Conservation (phyloP, 192 early-diverging fungal species). For the Coemansia sp. region DNA sequence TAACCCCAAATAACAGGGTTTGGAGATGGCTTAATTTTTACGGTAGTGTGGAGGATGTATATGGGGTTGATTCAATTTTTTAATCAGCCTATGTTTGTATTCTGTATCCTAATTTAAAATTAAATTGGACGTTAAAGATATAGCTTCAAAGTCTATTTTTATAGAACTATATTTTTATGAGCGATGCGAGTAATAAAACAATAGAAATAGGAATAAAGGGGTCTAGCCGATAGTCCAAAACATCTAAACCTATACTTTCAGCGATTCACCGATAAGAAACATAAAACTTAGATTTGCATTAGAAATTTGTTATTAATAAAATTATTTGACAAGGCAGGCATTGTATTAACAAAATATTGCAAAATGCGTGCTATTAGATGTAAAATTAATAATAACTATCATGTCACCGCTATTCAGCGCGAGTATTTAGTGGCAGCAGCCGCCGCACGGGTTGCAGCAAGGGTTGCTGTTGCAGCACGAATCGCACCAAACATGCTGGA, state of each 20-base stretch:
- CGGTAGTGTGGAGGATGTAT: neutral
- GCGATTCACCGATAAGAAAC: no score
- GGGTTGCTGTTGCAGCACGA: slow-evolving; percentile 54
- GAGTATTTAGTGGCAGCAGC: slow-evolving; percentile 2
- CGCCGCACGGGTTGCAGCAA: slow-evolving; percentile 24
- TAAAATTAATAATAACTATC: neutral
- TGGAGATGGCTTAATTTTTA: neutral
- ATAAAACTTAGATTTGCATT: no score
- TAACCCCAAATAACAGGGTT: neutral
- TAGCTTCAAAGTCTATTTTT: neutral
- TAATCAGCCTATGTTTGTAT: neutral
- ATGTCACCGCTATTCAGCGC: neutral
- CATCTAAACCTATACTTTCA: no score
- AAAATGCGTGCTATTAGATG: neutral
- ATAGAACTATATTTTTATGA: neutral
- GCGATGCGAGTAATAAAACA: no score
- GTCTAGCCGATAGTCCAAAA: no score
- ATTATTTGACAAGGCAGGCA: no score
- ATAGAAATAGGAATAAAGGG: no score
- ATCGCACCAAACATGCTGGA: slow-evolving; percentile 30
- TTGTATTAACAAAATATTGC: neutral
- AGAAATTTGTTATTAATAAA: no score
- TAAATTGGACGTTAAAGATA: no score
- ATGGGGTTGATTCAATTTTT: neutral
- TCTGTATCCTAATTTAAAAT: no score